Base-by-base conservation (phyloP, 208 protist species). In the Trichomonas gallinae region DNA sequence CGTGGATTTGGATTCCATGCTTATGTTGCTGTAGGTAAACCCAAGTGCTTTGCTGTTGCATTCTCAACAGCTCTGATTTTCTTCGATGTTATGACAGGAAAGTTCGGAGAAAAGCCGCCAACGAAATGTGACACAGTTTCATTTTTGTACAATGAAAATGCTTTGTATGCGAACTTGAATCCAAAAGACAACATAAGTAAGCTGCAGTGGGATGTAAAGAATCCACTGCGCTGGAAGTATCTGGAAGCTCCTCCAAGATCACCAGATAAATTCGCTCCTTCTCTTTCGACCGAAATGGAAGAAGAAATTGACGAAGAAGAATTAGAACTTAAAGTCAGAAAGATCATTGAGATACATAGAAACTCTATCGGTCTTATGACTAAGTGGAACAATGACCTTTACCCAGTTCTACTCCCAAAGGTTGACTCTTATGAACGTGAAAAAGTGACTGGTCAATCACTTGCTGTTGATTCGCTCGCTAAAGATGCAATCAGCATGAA, bases 341-440 rank as follows among this genome's bases (percentile, higher is more conserved):
- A 38, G 26, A 93, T 93, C 1, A 93, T 93, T 38, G 87, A 93
- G 46, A 26, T 40, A 21, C 87, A 93, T 38, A 48, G 87, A n/a
- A 34, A 48, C 42, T 93, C 87, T 2, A 44, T 93, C 9, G 87
- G 87, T 34, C 38, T 93, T 8, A 48, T n/a, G 17, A 93, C 87
- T 9, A 93, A 51, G 51, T 93, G 87, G 87, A 93, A 93, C 38
- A 48, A 8, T 34, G 44, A 93, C 17, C n/a, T 93, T 26, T 42
- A 48, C 15, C 44, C 40, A 31, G 42, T 93, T 48, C 8, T 93
- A 2, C 31, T 93, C 31, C 87, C 87, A 51, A 93, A 48, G n/a
- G 26, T 93, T 38, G 87, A 93, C 51, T 93, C 87, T 3, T 93
- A 93, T 93, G 87, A 93, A 42, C 40, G 45, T 38, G 87, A 93